phyloP scores from a whole-genome alignment of 1,284 basidiomycete species.

The Leccinum proliferum region DNA sequence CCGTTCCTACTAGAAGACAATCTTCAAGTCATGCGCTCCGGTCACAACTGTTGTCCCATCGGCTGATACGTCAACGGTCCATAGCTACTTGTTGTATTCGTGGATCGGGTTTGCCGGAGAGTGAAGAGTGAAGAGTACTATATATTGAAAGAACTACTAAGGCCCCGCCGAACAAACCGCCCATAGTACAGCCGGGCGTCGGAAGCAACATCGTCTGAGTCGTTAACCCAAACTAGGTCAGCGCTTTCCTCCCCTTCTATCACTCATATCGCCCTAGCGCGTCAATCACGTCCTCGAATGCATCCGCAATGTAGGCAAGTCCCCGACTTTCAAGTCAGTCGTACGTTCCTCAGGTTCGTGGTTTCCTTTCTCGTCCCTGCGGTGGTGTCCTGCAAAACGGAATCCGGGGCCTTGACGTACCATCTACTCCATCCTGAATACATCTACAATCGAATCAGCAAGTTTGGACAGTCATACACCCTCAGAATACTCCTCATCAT shows the following conservation, averaged over 20 bases:
- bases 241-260: neutral
- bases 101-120: too few relatives aligned
- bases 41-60: too few relatives aligned
- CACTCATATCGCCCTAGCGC: slow-evolving; percentile 43
- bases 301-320: slow-evolving; percentile 86
- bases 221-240: slow-evolving; percentile 41
- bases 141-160: too few relatives aligned
- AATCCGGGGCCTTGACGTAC: slow-evolving; percentile 71
- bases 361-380: neutral
- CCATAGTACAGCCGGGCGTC: slow-evolving; percentile 25
- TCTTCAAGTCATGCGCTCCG: too few relatives aligned
- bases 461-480: slow-evolving; percentile 73
- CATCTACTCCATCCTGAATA: slow-evolving; percentile 58
- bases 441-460: slow-evolving; percentile 76
- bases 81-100: too few relatives aligned
- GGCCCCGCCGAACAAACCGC: slow-evolving; percentile 36
- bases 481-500: slow-evolving; percentile 84
- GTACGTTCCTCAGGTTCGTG: slow-evolving; percentile 83
- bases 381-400: neutral
- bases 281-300: slow-evolving; percentile 85
- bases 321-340: slow-evolving; percentile 92
- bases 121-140: too few relatives aligned
- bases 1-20: too few relatives aligned
- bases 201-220: slow-evolving; percentile 66
- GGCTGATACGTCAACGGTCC: too few relatives aligned